Base-by-base conservation (phyloP, 108 stramenopile species). In the Stephanodiscus minutulus region DNA sequence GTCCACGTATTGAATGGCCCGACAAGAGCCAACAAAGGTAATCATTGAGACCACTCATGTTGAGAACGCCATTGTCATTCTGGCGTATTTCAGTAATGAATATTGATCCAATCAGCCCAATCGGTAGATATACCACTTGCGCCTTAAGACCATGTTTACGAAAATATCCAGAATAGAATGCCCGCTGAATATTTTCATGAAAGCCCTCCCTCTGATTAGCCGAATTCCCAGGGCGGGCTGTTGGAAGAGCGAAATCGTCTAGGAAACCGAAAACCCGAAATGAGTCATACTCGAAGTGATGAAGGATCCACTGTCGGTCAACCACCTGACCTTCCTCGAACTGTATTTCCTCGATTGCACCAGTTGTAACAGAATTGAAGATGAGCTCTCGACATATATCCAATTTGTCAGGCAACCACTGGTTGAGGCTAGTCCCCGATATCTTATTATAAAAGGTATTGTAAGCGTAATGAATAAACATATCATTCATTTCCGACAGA, bases 361-460 rank as follows among this genome's bases (percentile, higher is more conserved):
- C 47, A 48, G 15, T 18, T 18, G 47, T 18, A 18, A 48, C 15
- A 18, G 47, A 15, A 48, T 48, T 18, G 18, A 48, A 48, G 18
- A 48, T 48, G 15, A 48, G 47, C 47, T 18, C 18, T 48, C 47
- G 47, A 18, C 47, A 48, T 31, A 20, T 17, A 36, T 47, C 5
- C 20, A 61, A 13, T 29, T 61, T 25, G 4, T 33, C 24, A 25
- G 75, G 75, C 20, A 76, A 5, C 75, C 61, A 76, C 12, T 70
- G 68, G 7, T 21, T 28, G 22, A 76, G 39, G 41, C 58, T 61
- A 2, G 17, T 41, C 11, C 75, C 75, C 1, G 61, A 53, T 13
- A 76, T 76, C 24, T 76, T 76, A 68, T 76, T 35, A 66, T 69
- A 76, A 33, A 33, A 33, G 31, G 31, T 33, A 33, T 33, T 33